Conservation (phyloP, 164 flowering plant species). For the Dillenia turbinata region DNA sequence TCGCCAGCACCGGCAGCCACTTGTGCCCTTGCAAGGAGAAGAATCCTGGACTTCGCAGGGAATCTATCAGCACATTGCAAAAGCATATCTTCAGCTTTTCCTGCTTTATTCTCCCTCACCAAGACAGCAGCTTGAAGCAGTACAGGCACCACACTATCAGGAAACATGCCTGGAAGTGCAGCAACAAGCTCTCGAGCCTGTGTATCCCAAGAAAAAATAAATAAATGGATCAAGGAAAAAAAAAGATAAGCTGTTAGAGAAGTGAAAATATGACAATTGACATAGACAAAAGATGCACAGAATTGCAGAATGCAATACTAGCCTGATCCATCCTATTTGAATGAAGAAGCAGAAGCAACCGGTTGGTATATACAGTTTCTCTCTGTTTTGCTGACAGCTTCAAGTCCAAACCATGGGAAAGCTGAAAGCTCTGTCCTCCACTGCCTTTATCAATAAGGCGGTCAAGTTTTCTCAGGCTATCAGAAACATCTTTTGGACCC, state of each 20-base stretch:
- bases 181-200: conserved; percentile 91
- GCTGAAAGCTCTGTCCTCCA: conserved; percentile 44
- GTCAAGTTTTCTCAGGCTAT: conserved; percentile 80
- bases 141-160: conserved; percentile 54
- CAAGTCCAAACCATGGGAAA: conserved; percentile 58
- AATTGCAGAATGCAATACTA: background rate
- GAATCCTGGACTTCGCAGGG: conserved; percentile 54
- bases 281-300: background rate
- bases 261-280: background rate
- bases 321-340: conserved; percentile 89
- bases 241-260: background rate
- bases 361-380: conserved; percentile 73
- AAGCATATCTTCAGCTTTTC: conserved; percentile 79
- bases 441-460: conserved; percentile 62
- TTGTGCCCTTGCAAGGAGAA: conserved; percentile 81
- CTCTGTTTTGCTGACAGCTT: conserved; percentile 79
- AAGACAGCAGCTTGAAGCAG: conserved; percentile 87
- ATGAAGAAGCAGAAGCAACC: conserved; percentile 78
- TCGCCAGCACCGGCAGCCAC: conserved; percentile 87
- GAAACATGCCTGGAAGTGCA: conserved; percentile 52
- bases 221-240: background rate
- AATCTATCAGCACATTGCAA: conserved; percentile 54
- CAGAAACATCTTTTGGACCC: conserved; percentile 81
- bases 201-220: conserved; percentile 2
- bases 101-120: conserved; percentile 83